phyloP scores from a whole-genome alignment of 768 basidiomycete genomes.

The Inosperma sp. region DNA sequence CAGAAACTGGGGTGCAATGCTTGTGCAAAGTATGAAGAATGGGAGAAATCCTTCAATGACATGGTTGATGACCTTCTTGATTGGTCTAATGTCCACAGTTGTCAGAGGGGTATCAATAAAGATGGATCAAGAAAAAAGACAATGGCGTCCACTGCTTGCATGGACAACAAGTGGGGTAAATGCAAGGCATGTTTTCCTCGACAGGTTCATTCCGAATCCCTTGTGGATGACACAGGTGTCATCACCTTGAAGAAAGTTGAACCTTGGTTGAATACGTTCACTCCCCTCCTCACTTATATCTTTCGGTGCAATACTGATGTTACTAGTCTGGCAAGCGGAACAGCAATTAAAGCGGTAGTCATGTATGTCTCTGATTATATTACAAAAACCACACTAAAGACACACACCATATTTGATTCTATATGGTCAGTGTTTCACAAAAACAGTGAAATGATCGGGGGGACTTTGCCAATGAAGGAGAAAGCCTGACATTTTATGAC shows the following conservation, averaged over 20 bases:
- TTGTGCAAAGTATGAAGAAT: conserved; percentile 16
- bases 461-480: conserved; percentile 11
- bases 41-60: conserved; percentile 17
- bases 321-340: conserved; percentile 37
- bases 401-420: conserved; percentile 34
- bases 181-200: conserved; percentile 37
- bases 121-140: not conserved
- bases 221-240: conserved; percentile 25
- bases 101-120: conserved; percentile 5
- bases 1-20: not conserved
- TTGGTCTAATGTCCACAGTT: conserved; percentile 30
- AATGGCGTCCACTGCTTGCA: conserved; percentile 18
- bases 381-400: conserved; percentile 38
- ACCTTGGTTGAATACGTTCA: conserved; percentile 34
- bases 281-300: conserved; percentile 10
- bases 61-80: conserved; percentile 29
- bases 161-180: conserved; percentile 23
- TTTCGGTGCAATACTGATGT: conserved; percentile 37
- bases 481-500: conserved; percentile 29
- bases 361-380: conserved; percentile 43
- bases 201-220: conserved; percentile 3
- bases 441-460: conserved; percentile 19
- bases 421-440: conserved; percentile 25
- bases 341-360: conserved; percentile 35
- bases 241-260: conserved; percentile 32